Base-by-base conservation (phyloP, 495 filamentous ascomycete genomes). In the Pseudomonodictys pantanalensis region DNA sequence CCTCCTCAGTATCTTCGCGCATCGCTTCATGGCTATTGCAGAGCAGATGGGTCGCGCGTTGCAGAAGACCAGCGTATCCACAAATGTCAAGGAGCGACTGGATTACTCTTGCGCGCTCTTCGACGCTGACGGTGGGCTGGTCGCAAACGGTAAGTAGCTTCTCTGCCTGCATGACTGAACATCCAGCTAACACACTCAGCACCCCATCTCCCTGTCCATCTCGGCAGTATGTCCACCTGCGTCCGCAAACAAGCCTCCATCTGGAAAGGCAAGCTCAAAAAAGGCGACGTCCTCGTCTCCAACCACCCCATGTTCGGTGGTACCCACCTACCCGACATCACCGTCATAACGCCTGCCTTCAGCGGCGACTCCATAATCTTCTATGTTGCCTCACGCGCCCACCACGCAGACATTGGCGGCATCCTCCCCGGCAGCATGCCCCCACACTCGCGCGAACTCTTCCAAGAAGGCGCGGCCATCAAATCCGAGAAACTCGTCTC, bases 21-120 rank as follows among this genome's bases (percentile, higher is more conserved):
- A 98, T 71, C 79, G 93, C 0, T 98, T 98, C 76, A 98, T 98
- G 93, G 91, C 92, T 11, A 97, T 98, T 69, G 93, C 93, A 2
- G 93, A 98, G 73, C 92, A 97, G 71, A 97, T 97, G 92, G 93
- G 93, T 3, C 78, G 91, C 52, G 92, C 93, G 2, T 77, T 98
- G 25, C 93, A 97, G 65, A 98, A 97, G 79, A 98, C 93, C 0
- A 92, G 89, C 61, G 93, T 98, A 45, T 95, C 89, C 56, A 98
- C 93, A 3, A 98, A 98, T 69, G 93, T 98, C 67, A 98, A 98
- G 68, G 93, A 98, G 72, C 85, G 93, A 1, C 81, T 98, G 3
- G 93, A 98, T 67, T 98, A 97, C 64, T 96, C 91, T 1, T 98
- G 93, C 64, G 93, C 93, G 30, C 81, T 98, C 12, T 98, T 98